Evolutionary conservation across 2,329 filamentous ascomycete genomes (phyloP).

Genomic region (Samsoniella hepiali): DNA sequence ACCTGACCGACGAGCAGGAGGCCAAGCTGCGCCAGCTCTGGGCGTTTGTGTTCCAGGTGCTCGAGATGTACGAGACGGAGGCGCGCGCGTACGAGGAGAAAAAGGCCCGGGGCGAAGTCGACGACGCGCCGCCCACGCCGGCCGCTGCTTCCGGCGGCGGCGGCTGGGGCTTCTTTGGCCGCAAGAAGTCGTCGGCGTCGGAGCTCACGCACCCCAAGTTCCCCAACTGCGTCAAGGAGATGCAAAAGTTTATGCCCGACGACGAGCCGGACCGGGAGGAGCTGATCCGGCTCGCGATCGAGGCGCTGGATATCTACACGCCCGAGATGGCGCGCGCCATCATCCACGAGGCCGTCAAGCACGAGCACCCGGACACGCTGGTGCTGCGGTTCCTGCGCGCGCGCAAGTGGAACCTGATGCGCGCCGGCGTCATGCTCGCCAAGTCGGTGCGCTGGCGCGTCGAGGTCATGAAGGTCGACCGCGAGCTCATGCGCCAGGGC

Average conservation of each 20-base stretch:
- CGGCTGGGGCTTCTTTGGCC: slow-evolving; percentile 14
- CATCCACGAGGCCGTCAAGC: slow-evolving; percentile 86
- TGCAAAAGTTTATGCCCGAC: slow-evolving; percentile 36
- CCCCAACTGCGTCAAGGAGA: slow-evolving; percentile 29
- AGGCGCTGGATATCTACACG: slow-evolving; percentile 67
- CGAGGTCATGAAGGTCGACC: slow-evolving; percentile 75
- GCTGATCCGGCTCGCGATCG: slow-evolving; percentile 74
- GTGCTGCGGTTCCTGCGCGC: slow-evolving; percentile 74
- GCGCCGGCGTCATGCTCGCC: slow-evolving; percentile 83
- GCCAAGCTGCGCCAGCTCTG: slow-evolving; percentile 80
- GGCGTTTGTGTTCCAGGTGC: slow-evolving; percentile 67
- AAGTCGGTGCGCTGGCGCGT: slow-evolving; percentile 85
- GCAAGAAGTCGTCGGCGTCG: slow-evolving; percentile 55
- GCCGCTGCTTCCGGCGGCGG: neutral
- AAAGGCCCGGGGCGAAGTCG: slow-evolving; percentile 26
- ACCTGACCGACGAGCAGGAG: slow-evolving; percentile 77
- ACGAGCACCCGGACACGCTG: slow-evolving; percentile 81
- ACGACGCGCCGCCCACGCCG: slow-evolving; percentile 20
- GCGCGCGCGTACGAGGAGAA: slow-evolving; percentile 24
- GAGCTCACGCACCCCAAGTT: slow-evolving; percentile 45
- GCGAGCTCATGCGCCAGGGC: slow-evolving; percentile 71
- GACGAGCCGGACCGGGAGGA: slow-evolving; percentile 81
- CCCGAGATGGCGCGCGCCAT: slow-evolving; percentile 71
- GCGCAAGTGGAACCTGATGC: slow-evolving; percentile 85
- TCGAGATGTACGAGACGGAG: slow-evolving; percentile 48